These are phyloP conservation scores for Penicillium bovifimosum DNA, from an alignment of 495 filamentous ascomycete genomes.

Conservation along the genomic window DNA sequence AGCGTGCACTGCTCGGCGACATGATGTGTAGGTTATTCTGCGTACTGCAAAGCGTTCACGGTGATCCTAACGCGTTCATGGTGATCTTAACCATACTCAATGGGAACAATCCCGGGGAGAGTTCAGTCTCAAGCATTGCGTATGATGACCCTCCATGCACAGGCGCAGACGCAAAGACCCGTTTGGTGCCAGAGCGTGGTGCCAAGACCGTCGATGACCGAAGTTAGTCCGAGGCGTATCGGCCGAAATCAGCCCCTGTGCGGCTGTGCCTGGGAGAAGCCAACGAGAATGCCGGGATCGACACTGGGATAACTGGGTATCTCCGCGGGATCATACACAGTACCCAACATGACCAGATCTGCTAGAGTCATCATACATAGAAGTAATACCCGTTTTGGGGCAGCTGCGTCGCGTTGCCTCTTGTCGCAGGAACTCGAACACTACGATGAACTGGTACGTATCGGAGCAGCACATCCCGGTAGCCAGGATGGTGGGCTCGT, in stretches of 20 bases:
- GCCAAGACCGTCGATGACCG: conserved; percentile 42
- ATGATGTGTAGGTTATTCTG: conserved; percentile 35
- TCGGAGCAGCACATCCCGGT: no score
- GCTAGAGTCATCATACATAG: background rate
- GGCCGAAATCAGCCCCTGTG: conserved; percentile 40
- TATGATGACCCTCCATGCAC: conserved; percentile 42
- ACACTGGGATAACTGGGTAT: conserved; percentile 29
- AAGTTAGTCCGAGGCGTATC: conserved; percentile 41
- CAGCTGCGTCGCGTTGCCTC: conserved; percentile 32
- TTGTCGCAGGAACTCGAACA: conserved; percentile 25
- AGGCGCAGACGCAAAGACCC: conserved; percentile 43
- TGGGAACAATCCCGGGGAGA: background rate
- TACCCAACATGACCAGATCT: background rate
- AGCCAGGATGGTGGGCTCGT: no score
- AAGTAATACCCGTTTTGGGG: conserved; percentile 33
- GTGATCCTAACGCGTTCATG: conserved; percentile 38
- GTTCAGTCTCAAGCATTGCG: conserved; percentile 33
- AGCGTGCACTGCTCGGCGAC: conserved; percentile 35
- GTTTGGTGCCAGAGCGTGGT: conserved; percentile 40
- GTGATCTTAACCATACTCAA: no score
- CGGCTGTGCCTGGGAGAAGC: conserved; percentile 26
- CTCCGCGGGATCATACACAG: background rate
- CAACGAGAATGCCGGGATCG: conserved; percentile 31
- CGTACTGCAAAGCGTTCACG: conserved; percentile 40
- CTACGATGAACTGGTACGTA: no score